phyloP scores from a whole-genome alignment of 495 filamentous ascomycete species.

The Talaromyces trachyspermus region DNA sequence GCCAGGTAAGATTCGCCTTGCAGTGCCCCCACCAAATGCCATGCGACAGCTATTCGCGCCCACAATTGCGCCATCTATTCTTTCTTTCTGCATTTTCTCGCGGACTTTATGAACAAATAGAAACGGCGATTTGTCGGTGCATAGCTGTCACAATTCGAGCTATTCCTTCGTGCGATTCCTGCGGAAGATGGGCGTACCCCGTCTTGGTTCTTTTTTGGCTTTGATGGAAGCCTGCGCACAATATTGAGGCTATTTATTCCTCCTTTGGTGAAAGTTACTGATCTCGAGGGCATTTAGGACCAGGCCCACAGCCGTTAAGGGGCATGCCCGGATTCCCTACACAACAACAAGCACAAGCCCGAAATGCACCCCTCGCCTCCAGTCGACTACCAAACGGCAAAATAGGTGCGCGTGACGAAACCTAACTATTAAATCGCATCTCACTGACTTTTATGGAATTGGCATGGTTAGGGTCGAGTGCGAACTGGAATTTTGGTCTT shows the following conservation, averaged over 20 bases:
- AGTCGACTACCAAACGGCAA: slow-evolving; percentile 69
- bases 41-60: slow-evolving; percentile 4
- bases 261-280: background rate
- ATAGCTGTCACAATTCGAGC: no score
- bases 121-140: no score
- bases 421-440: slow-evolving; percentile 2
- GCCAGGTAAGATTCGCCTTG: slow-evolving; percentile 8
- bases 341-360: slow-evolving; percentile 57
- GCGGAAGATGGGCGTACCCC: no score
- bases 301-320: slow-evolving; percentile 61
- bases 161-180: no score
- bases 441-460: slow-evolving; percentile 24
- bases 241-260: background rate
- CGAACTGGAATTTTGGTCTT: slow-evolving; percentile 70
- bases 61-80: background rate
- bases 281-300: no score
- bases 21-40: slow-evolving; percentile 1
- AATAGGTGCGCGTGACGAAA: slow-evolving; percentile 48
- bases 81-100: background rate
- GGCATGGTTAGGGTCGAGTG: slow-evolving; percentile 49
- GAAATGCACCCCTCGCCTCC: slow-evolving; percentile 50
- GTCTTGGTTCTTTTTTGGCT: no score
- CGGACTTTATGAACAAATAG: no score
- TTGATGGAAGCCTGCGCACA: no score
- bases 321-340: slow-evolving; percentile 63